Conservation (phyloP, 805 yeast genomes). For the Millerozyma miso region DNA sequence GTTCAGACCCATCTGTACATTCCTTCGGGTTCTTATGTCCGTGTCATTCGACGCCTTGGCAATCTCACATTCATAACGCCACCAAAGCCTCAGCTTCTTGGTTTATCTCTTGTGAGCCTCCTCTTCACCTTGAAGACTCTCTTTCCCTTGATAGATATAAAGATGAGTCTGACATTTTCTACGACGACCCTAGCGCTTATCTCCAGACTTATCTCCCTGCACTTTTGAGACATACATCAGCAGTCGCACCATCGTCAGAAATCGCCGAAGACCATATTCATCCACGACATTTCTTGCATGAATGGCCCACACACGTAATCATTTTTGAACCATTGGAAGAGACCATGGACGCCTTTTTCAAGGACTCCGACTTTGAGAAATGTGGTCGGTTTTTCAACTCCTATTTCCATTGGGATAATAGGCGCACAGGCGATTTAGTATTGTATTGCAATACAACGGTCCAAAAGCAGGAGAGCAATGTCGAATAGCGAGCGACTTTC, state of each 20-base stretch:
- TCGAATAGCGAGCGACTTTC: too few species aligned
- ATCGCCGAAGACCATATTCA: background rate
- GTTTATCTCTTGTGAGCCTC: slow-evolving; percentile 93
- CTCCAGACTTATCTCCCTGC: slow-evolving; percentile 23
- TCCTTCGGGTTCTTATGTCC: slow-evolving; percentile 86
- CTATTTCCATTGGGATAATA: slow-evolving; percentile 77
- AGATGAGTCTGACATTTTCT: slow-evolving; percentile 87
- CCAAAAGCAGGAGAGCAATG: too few species aligned
- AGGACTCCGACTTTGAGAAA: slow-evolving; percentile 39
- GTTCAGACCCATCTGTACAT: slow-evolving; percentile 32
- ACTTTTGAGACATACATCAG: slow-evolving; percentile 2
- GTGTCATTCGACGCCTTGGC: slow-evolving; percentile 97
- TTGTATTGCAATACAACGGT: slow-evolving; percentile 50
- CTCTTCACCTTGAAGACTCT: slow-evolving; percentile 40
- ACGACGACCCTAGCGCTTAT: slow-evolving; percentile 59
- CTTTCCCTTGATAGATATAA: slow-evolving; percentile 43
- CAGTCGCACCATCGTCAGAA: background rate
- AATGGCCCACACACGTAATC: slow-evolving; percentile 73
- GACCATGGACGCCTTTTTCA: slow-evolving; percentile 36
- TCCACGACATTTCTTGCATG: slow-evolving; percentile 1
- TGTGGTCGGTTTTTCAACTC: slow-evolving; percentile 67
- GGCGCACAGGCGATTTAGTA: slow-evolving; percentile 76
- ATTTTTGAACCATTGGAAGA: slow-evolving; percentile 63
- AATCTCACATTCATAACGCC: slow-evolving; percentile 67
- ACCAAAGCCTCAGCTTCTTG: slow-evolving; percentile 44